These are phyloP conservation scores for Euphorbia peplus DNA, from an alignment of 345 rosid genomes.

Conservation along the genomic window DNA sequence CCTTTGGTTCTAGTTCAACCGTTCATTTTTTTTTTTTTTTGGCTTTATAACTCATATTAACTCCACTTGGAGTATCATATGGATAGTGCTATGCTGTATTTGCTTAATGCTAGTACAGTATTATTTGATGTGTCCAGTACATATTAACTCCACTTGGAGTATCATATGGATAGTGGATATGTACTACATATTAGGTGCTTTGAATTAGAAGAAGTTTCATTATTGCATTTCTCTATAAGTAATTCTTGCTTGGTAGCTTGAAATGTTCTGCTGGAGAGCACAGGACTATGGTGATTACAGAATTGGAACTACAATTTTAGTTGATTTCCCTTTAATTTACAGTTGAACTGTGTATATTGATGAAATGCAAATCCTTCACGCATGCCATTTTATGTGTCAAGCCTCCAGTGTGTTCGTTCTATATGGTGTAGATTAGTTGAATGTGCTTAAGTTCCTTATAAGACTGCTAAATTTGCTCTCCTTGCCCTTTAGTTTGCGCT, in stretches of 20 bases:
- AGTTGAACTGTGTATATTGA: background rate
- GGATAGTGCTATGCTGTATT: conserved; percentile 3
- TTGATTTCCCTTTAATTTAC: background rate
- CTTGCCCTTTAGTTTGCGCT: conserved; percentile 27
- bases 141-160: too few species aligned
- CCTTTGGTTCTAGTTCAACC: background rate
- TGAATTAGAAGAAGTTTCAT: background rate
- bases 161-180: too few species aligned
- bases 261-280: too few species aligned
- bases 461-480: conserved; percentile 15
- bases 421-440: conserved; percentile 5
- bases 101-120: background rate
- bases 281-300: background rate
- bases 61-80: background rate
- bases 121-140: background rate
- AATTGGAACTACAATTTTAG: background rate
- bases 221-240: background rate
- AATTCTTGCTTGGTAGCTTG: background rate
- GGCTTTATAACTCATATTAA: background rate
- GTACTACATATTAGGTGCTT: background rate
- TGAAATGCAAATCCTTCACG: background rate
- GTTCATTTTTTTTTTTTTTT: too few species aligned
- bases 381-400: background rate
- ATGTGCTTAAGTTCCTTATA: conserved; percentile 4
- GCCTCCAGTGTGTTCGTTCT: background rate